phyloP scores from a whole-genome alignment of 2,329 filamentous ascomycete species.

The Mycogone perniciosa region DNA sequence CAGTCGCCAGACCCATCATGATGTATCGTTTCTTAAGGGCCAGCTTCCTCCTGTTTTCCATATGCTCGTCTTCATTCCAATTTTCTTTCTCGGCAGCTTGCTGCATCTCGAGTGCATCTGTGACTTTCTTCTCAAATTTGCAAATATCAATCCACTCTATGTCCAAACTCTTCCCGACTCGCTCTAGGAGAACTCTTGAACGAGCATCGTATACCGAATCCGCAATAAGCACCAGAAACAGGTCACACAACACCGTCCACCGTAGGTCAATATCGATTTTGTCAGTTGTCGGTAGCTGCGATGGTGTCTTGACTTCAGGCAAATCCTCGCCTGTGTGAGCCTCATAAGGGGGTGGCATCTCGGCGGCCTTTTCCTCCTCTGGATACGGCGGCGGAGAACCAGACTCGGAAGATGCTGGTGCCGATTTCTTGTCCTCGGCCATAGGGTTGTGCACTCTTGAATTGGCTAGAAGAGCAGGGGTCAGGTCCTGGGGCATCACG shows the following conservation, averaged over 20 bases:
- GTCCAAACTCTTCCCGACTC: conserved; percentile 71
- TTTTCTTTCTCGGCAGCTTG: conserved; percentile 90
- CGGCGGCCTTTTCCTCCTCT: conserved; percentile 41
- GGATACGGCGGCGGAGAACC: conserved; percentile 21
- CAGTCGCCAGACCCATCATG: conserved; percentile 94
- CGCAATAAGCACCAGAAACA: conserved; percentile 94
- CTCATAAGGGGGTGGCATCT: conserved; percentile 54
- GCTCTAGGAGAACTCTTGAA: conserved; percentile 76
- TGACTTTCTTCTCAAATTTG: conserved; percentile 93
- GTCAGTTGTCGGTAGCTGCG: conserved; percentile 70
- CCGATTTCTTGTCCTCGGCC: conserved; percentile 41
- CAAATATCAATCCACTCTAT: conserved; percentile 91
- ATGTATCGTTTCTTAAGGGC: conserved; percentile 79
- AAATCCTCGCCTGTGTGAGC: conserved; percentile 63
- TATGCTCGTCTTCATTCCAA: conserved; percentile 95
- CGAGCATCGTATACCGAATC: conserved; percentile 89
- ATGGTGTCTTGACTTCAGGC: conserved; percentile 73
- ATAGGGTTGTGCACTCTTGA: conserved; percentile 89
- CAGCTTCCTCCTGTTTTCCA: conserved; percentile 75
- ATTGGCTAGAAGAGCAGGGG: conserved; percentile 83
- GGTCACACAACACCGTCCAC: conserved; percentile 93
- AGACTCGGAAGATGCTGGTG: conserved; percentile 15
- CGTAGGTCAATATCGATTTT: conserved; percentile 93
- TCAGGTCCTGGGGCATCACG: conserved; percentile 76
- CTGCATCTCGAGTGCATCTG: conserved; percentile 96